Base-by-base conservation (phyloP, 192 early-diverging fungal species). In the Coemansia sp. region DNA sequence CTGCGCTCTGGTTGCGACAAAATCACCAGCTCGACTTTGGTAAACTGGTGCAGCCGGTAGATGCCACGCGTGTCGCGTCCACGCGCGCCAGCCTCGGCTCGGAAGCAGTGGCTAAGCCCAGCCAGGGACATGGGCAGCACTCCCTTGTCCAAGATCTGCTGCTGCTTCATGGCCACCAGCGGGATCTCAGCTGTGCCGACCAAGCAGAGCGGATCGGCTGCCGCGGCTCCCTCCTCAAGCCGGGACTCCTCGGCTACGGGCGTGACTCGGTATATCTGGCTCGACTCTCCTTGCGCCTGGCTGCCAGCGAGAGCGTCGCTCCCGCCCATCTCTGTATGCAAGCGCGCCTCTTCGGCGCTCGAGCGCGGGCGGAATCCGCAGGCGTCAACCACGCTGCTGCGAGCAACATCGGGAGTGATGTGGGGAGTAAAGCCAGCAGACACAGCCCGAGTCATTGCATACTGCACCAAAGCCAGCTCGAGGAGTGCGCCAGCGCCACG, bases 21-120 rank as follows among this genome's bases (percentile, higher is more conserved):
- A 3, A 86, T 87, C 87, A 98, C 96, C 66, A 98, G 80, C 70
- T 98, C 96, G 0, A 98, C 93, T 72, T 98, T 98, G 33, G 90
- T 93, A 72, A 98, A 98, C 72, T 97, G 96, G 82, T 98, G 95
- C 22, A 98, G 90, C 3, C 96, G 87, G 81, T 97, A 98, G 31
- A 98, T 75, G 0, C 96, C 96, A 18, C 92, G 89, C 41, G 90
- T 90, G 62, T 98, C 95, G 44, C 87, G 86, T 1, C 91, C 92
- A n/a, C 94, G 87, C 0, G 94, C 88, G 0, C 93, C 90, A 2
- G 95, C 94, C 73, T 98, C 96, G 11, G 95, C 94, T 31, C 96
- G 88, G 77, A 96, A 97, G n/a, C 93, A 91, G 54, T 91, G 87
- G 33, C 95, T 92, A 31, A 94, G 88, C 2, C 91, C 96, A 20